Conservation (phyloP, 257 asterid species). For the Lycium barbarum region DNA sequence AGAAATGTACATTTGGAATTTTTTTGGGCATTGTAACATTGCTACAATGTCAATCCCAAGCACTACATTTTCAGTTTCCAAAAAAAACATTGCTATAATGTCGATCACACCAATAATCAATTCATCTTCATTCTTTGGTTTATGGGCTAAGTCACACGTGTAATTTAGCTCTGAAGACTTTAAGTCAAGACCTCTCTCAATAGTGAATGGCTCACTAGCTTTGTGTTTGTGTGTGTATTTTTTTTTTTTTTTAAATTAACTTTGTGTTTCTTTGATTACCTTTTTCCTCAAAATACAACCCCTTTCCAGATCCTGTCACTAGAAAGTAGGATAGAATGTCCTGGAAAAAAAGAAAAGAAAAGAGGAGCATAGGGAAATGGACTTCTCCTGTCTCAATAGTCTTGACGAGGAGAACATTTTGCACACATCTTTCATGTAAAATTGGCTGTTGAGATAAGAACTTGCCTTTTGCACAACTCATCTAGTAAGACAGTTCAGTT, state of each 20-base stretch:
- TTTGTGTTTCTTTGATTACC: background rate
- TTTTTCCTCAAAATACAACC: background rate
- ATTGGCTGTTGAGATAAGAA: background rate
- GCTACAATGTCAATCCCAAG: background rate
- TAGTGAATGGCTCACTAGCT: background rate
- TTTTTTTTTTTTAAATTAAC: background rate
- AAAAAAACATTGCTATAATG: background rate
- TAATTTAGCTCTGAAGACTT: background rate
- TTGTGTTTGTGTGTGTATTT: background rate
- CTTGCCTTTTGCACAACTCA: background rate
- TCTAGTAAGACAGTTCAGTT: background rate
- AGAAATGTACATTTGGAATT: background rate
- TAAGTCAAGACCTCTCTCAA: background rate
- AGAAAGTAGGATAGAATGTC: background rate
- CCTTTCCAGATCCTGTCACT: too few species aligned
- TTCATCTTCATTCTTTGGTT: slow-evolving; percentile 1
- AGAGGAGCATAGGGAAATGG: background rate
- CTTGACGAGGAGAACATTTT: background rate
- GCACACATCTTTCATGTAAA: background rate
- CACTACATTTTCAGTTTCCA: too few species aligned
- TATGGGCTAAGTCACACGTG: background rate
- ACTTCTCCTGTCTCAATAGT: background rate
- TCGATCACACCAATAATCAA: background rate
- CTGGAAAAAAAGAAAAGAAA: background rate
- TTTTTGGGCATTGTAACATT: background rate